Evolutionary conservation across 129 eudicot genomes (phyloP), one percentile per base, ranked within the genome.

Genomic region (Solidago caesia): DNA sequence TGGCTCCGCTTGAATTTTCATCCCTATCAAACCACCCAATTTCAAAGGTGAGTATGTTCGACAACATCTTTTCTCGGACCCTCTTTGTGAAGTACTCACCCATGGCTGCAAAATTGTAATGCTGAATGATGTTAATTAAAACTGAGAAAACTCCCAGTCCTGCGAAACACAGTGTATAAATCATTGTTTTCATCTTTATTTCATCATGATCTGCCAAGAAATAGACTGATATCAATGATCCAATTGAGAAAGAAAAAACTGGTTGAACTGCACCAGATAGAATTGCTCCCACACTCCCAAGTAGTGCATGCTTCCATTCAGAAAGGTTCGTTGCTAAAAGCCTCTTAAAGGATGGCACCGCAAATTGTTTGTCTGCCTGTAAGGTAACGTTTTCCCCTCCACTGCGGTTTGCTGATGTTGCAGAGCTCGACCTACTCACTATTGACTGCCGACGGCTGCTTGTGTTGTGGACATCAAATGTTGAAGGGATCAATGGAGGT

Each of bases 11-110:
- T n/a, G 92, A 63, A 87, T 92, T 89, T 47, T 84, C 89, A 46
- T 89, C 88, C 67, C 78, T 74, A 72, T 92, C 96, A 57, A 83
- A 92, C 97, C 96, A 92, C 75, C 92, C 97, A 44, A 91, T 83
- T 72, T 91, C 97, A 42, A 88, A 91, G 7, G 92, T 88, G 29
- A 92, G 86, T 47, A 92, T 85, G 82, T 89, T 92, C 1, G 97
- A 79, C 77, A 92, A 59, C 96, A 92, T 87, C 43, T 81, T 80
- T 69, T 89, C 97, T 33, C 96, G 77, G 9, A 89, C 86, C 80
- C 96, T 85, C 81, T 82, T 92, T 0, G 97, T 89, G 82, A 92
- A 80, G 63, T 85, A 64, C 77, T 87, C 97, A 16, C 97, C 97
- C 96, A 92, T 92, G 66, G 86, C 86, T 14, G 91, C 96, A 72